A percentile compares a stretch with the other conserved stretches of the same genome.
These are phyloP conservation scores for Mycena vulgaris DNA, from an alignment of 768 basidiomycete species.

Conservation along the genomic window DNA sequence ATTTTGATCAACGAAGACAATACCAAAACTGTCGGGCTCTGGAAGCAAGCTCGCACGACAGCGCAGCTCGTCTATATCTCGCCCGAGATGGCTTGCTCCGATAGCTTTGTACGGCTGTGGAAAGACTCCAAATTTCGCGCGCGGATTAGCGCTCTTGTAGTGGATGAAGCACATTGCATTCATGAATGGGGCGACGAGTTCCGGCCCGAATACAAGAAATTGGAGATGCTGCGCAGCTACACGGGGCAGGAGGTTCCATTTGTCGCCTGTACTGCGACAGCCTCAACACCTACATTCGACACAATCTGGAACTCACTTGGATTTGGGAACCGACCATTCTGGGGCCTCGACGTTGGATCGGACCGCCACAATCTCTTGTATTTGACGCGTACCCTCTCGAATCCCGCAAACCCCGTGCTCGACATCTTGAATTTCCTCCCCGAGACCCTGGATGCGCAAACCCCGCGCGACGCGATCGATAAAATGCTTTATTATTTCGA, in stretches of 20 bases:
- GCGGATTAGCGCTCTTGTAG: conserved; percentile 42
- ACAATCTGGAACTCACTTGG: conserved; percentile 44
- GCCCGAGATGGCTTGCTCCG: conserved; percentile 43
- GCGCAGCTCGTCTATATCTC: too few species aligned
- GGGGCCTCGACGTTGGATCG: conserved; percentile 48
- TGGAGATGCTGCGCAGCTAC: conserved; percentile 40
- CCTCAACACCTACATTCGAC: conserved; percentile 43
- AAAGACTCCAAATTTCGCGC: conserved; percentile 45
- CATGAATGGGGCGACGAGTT: conserved; percentile 52
- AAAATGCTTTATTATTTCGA: conserved; percentile 40
- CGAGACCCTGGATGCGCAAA: conserved; percentile 13
- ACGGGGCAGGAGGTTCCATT: conserved; percentile 48
- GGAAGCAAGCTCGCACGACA: too few species aligned
- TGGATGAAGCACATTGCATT: conserved; percentile 54
- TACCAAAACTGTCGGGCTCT: too few species aligned
- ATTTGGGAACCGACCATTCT: conserved; percentile 49
- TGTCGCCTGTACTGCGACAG: conserved; percentile 47
- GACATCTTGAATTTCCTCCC: conserved; percentile 39
- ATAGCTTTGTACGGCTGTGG: conserved; percentile 47
- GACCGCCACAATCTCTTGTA: conserved; percentile 45
- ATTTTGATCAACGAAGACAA: too few species aligned
- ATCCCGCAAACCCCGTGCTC: conserved; percentile 33
- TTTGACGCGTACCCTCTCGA: conserved; percentile 29
- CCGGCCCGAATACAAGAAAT: conserved; percentile 42
- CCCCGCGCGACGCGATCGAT: conserved; percentile 18